Evolutionary conservation across 1,284 basidiomycete species (phyloP).

Genomic region (Ganoderma lucidum): DNA sequence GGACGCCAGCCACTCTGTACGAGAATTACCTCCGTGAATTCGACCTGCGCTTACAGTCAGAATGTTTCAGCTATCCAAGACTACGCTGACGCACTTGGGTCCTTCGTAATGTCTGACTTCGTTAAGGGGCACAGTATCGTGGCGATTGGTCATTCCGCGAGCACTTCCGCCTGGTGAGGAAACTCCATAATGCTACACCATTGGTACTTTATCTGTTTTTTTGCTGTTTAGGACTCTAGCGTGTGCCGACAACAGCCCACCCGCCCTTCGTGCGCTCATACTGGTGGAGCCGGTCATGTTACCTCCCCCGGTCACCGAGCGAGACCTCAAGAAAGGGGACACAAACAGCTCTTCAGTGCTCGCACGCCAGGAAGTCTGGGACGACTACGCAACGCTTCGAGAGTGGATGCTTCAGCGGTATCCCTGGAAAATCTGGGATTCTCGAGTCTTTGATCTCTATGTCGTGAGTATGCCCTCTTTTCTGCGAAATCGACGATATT

Average conservation of each 20-base stretch:
- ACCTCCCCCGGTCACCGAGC: neutral
- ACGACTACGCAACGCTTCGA: neutral
- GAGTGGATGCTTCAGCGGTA: constrained; percentile 9
- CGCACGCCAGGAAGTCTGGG: neutral
- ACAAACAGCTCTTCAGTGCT: constrained; percentile 14
- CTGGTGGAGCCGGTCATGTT: constrained; percentile 25
- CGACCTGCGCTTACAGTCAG: too few species aligned
- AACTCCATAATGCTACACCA: neutral
- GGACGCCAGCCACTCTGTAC: constrained; percentile 6
- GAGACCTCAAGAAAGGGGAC: constrained; percentile 6
- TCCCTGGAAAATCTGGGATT: constrained; percentile 24
- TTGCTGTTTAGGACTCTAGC: neutral
- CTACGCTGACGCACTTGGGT: constrained; percentile 9
- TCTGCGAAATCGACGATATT: too few species aligned
- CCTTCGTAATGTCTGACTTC: constrained; percentile 13
- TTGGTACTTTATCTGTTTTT: neutral
- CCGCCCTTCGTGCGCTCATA: constrained; percentile 13
- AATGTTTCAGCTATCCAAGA: constrained; percentile 6
- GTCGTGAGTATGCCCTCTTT: constrained; percentile 4
- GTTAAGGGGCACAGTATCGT: constrained; percentile 14
- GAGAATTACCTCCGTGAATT: neutral
- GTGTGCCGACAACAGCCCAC: neutral
- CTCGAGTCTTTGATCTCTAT: constrained; percentile 19
- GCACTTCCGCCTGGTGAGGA: constrained; percentile 19
- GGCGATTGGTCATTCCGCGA: constrained; percentile 21